Base-by-base conservation (phyloP, 176 grass and related monocot species). In the Carex littledalei region DNA sequence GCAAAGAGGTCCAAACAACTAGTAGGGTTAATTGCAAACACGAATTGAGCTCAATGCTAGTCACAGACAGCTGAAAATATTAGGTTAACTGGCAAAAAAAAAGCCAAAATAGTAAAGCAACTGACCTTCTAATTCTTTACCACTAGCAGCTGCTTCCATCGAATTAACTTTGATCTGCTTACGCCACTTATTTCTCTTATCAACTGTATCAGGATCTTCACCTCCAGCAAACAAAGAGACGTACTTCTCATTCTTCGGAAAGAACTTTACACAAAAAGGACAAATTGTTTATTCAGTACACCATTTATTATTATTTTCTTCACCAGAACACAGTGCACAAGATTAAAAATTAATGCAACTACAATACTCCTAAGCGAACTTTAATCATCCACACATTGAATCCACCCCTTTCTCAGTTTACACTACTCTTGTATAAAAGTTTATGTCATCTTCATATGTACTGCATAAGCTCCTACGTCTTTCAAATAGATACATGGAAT, bases 181-280 rank as follows among this genome's bases (percentile, higher is more conserved):
- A 77, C 88, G 87, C 88, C 93, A 94, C 80, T 84, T 89, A 85
- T 88, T 92, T 88, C 89, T 99, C 85, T 90, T 92, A 60, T 92
- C 89, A 58, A 90, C 79, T 67, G 78, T 58, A 84, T 91, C 87
- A 22, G 72, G 20, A 31, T 87, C 86, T 92, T 91, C 85, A 16
- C 91, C 96, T 68, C 93, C 90, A 17, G 79, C 21, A 55, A 99
- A 99, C 81, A 99, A 53, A 0, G 97, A 82, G 5, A 96, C 86
- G 80, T 94, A 99, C 88, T 92, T 95, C 59, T 96, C 93, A 75
- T 88, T 91, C 82, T 99, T 99, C 21, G 97, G 97, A 84, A 96
- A 96, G 85, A 99, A 99, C 97, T 99, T 85, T 71, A 89, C n/a
- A 67, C 10, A 20, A 45, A 45, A 63, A 62, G 76, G 53, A 85